These are phyloP conservation scores for Colletotrichum paranaense DNA, from an alignment of 2,329 filamentous ascomycete genomes.

Conservation along the genomic window DNA sequence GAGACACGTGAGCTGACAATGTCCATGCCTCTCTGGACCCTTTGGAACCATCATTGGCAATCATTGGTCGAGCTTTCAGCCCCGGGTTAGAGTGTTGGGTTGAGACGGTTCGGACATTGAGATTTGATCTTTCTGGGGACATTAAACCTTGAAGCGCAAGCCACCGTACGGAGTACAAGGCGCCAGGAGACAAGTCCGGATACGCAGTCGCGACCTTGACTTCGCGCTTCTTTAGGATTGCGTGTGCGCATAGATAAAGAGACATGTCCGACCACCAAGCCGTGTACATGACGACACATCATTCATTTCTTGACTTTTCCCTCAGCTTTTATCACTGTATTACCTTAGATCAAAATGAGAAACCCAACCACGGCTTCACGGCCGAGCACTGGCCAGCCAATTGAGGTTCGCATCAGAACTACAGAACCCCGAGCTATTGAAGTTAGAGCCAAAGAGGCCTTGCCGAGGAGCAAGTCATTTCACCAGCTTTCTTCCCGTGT, in stretches of 20 bases:
- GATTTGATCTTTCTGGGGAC: neutral
- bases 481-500: neutral
- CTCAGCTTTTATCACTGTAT: neutral
- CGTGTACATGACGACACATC: neutral
- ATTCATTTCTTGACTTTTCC: neutral
- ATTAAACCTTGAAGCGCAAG: slow-evolving; percentile 8
- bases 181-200: neutral
- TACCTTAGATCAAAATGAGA: slow-evolving; percentile 8
- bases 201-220: neutral
- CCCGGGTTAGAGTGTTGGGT: neutral
- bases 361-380: neutral
- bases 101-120: neutral
- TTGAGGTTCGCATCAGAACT: neutral
- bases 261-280: neutral
- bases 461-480: neutral
- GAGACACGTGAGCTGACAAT: slow-evolving; percentile 31
- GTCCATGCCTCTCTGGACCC: slow-evolving; percentile 1
- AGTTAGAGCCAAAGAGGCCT: neutral
- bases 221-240: neutral
- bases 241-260: slow-evolving; percentile 21
- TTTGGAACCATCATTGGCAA: neutral
- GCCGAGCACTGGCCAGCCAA: neutral
- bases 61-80: slow-evolving; percentile 12
- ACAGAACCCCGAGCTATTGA: neutral
- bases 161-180: slow-evolving; percentile 11